Evolutionary conservation across 495 filamentous ascomycete genomes (phyloP).

Genomic region (Pyrenula aspistea): DNA sequence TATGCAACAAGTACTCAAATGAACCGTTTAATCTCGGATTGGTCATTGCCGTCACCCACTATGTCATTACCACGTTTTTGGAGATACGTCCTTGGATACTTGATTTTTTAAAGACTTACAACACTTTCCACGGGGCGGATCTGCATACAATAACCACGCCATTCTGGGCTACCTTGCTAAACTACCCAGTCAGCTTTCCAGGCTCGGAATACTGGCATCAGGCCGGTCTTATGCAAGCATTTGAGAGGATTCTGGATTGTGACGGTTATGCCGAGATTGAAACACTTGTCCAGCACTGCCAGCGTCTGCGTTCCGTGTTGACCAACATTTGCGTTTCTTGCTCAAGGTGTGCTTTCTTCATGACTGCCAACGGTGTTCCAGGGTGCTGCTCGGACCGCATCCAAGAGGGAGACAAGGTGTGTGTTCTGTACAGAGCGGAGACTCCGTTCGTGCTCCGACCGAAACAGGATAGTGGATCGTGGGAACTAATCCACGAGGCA

Average conservation of each 20-base stretch:
- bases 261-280: too few relatives aligned
- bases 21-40: too few relatives aligned
- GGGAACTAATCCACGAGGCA: constrained; percentile 1
- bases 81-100: too few relatives aligned
- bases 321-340: too few relatives aligned
- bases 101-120: neutral
- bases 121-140: neutral
- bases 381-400: neutral
- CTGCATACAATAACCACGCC: neutral
- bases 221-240: neutral
- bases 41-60: too few relatives aligned
- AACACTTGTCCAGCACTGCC: too few relatives aligned
- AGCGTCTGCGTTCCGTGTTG: too few relatives aligned
- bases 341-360: neutral
- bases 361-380: neutral
- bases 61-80: too few relatives aligned
- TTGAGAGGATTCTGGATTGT: neutral
- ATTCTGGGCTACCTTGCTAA: neutral
- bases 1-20: too few relatives aligned
- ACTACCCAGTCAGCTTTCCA: neutral
- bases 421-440: constrained; percentile 4
- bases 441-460: constrained; percentile 7
- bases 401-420: constrained; percentile 3
- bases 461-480: constrained; percentile 2
- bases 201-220: neutral